Evolutionary conservation across 495 filamentous ascomycete species (phyloP).

Genomic region (Xylaria cubensis): DNA sequence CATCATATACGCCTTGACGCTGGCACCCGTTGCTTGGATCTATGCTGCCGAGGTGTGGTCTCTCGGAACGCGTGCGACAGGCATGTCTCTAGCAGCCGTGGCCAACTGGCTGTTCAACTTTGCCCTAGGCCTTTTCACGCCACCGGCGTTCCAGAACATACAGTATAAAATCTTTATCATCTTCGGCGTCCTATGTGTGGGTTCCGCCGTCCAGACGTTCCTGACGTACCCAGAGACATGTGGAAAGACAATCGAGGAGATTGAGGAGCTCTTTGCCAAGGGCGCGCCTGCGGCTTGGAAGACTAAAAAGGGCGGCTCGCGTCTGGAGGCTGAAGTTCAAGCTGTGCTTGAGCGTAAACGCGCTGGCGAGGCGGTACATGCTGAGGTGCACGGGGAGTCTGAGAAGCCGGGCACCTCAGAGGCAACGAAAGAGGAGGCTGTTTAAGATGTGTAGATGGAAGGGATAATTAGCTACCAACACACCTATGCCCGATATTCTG

Average conservation of each 20-base stretch:
- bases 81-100: constrained; percentile 70
- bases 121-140: constrained; percentile 72
- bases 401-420: constrained; percentile 31
- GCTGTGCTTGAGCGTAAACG: constrained; percentile 45
- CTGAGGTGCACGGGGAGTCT: constrained; percentile 25
- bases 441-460: background rate
- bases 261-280: constrained; percentile 65
- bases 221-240: constrained; percentile 76
- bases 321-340: constrained; percentile 52
- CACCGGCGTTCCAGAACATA: constrained; percentile 74
- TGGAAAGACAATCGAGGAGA: constrained; percentile 74
- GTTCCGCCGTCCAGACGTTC: constrained; percentile 68
- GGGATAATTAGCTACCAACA: background rate
- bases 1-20: constrained; percentile 72
- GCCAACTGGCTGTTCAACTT: constrained; percentile 84
- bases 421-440: constrained; percentile 27
- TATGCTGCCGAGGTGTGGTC: constrained; percentile 81
- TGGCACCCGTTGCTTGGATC: constrained; percentile 75
- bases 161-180: constrained; percentile 76
- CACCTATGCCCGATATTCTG: background rate
- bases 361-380: constrained; percentile 34
- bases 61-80: constrained; percentile 73
- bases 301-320: constrained; percentile 61
- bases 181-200: constrained; percentile 73
- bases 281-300: constrained; percentile 63